These are phyloP conservation scores for Microsporum canis DNA, from an alignment of 2,329 filamentous ascomycete genomes.

Conservation along the genomic window DNA sequence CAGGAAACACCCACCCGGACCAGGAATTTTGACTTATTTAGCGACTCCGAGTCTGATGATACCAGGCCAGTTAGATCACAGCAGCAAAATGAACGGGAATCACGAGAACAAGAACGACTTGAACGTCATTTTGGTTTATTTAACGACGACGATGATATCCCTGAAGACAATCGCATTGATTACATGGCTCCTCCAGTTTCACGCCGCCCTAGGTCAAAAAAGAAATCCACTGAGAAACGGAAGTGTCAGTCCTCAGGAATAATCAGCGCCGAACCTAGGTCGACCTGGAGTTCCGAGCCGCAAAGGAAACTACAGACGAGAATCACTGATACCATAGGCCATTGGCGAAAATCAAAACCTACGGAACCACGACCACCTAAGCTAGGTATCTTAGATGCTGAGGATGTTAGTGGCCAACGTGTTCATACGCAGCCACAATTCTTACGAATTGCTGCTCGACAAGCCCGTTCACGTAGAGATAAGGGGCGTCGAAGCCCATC, in stretches of 20 bases:
- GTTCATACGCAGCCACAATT: constrained; percentile 40
- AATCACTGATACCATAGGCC: constrained; percentile 25
- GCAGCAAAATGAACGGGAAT: not conserved
- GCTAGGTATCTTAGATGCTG: constrained; percentile 44
- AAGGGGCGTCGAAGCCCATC: constrained; percentile 42
- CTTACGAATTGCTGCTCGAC: constrained; percentile 44
- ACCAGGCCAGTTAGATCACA: not conserved
- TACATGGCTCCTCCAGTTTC: constrained; percentile 28
- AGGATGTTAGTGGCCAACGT: constrained; percentile 23
- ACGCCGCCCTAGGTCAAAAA: constrained; percentile 18
- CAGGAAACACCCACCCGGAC: not conserved
- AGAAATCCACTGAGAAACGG: constrained; percentile 7
- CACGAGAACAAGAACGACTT: not conserved
- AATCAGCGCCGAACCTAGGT: constrained; percentile 3
- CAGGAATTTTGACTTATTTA: constrained; percentile 9
- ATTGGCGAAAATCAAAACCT: constrained; percentile 17
- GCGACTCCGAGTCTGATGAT: constrained; percentile 21
- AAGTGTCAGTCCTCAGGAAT: constrained; percentile 1
- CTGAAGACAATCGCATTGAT: constrained; percentile 34
- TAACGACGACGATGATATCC: constrained; percentile 25
- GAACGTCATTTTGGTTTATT: not conserved
- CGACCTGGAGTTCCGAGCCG: constrained; percentile 5
- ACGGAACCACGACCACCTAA: constrained; percentile 18
- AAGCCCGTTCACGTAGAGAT: constrained; percentile 38
- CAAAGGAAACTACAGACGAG: constrained; percentile 25